phyloP scores from a whole-genome alignment of 305 asterid genomes.

The Striga hermonthica region DNA sequence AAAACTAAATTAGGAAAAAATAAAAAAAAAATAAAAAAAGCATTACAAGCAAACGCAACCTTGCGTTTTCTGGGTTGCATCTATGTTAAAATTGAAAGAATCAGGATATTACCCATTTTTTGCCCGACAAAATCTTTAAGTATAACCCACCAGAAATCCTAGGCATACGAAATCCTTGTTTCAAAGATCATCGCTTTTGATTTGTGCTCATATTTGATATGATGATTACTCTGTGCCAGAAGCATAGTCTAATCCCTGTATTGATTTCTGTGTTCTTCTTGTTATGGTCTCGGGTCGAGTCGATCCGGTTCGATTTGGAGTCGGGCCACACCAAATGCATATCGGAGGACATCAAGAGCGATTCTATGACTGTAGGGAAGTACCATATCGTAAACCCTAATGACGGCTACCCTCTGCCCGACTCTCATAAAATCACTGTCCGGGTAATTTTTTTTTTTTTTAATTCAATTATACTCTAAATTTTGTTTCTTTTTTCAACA shows the following conservation, averaged over 20 bases:
- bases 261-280: slow-evolving; percentile 46
- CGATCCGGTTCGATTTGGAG: slow-evolving; percentile 77
- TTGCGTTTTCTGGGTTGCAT: background rate
- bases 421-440: slow-evolving; percentile 78
- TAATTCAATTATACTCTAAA: background rate
- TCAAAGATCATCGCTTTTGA: slow-evolving; percentile 10
- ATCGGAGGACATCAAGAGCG: slow-evolving; percentile 81
- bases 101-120: background rate
- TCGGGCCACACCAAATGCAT: slow-evolving; percentile 90
- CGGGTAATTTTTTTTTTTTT: slow-evolving; percentile 46
- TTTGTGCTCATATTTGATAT: slow-evolving; percentile 28
- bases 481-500: too few relatives aligned
- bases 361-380: slow-evolving; percentile 91
- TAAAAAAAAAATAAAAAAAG: background rate
- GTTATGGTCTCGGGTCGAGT: slow-evolving; percentile 46
- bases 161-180: slow-evolving; percentile 9
- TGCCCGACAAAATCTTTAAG: background rate
- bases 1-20: background rate
- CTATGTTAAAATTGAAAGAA: background rate
- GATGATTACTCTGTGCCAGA: slow-evolving; percentile 41
- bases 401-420: slow-evolving; percentile 84
- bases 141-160: background rate
- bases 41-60: background rate
- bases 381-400: slow-evolving; percentile 73
- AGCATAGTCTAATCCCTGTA: slow-evolving; percentile 27